Evolutionary conservation across 1,284 basidiomycete species (phyloP).

Genomic region (Neolentinus lepideus): DNA sequence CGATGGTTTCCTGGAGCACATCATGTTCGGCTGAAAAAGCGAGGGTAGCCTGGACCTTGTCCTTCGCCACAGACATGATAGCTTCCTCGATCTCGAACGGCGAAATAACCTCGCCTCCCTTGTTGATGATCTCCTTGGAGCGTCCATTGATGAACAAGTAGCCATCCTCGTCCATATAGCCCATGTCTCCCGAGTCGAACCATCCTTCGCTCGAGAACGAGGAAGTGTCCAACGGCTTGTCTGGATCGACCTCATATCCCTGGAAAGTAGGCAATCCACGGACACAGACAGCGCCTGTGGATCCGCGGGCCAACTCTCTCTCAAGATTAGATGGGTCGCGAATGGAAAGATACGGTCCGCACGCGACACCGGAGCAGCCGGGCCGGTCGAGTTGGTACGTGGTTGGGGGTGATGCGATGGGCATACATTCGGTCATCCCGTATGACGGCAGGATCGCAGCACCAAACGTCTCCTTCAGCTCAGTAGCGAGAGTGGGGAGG

Average conservation of each 20-base stretch:
- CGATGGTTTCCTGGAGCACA: constrained; percentile 37
- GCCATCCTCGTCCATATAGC: constrained; percentile 52
- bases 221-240: constrained; percentile 33
- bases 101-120: constrained; percentile 62
- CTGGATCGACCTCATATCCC: constrained; percentile 32
- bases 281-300: constrained; percentile 35
- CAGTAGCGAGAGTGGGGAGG: constrained; percentile 33
- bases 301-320: constrained; percentile 23
- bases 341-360: constrained; percentile 40
- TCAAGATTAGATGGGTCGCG: constrained; percentile 31
- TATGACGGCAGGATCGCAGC: constrained; percentile 38
- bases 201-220: constrained; percentile 38
- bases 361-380: constrained; percentile 38
- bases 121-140: constrained; percentile 56
- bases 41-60: constrained; percentile 31
- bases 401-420: constrained; percentile 36
- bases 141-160: constrained; percentile 54
- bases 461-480: constrained; percentile 29
- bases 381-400: constrained; percentile 37
- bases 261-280: constrained; percentile 38
- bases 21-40: constrained; percentile 37
- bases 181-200: constrained; percentile 61
- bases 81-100: constrained; percentile 56
- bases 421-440: constrained; percentile 47
- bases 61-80: constrained; percentile 30